Evolutionary conservation across 257 asterid species (phyloP), one percentile per base, ranked within the genome.

Genomic region (Ballota nigra): DNA sequence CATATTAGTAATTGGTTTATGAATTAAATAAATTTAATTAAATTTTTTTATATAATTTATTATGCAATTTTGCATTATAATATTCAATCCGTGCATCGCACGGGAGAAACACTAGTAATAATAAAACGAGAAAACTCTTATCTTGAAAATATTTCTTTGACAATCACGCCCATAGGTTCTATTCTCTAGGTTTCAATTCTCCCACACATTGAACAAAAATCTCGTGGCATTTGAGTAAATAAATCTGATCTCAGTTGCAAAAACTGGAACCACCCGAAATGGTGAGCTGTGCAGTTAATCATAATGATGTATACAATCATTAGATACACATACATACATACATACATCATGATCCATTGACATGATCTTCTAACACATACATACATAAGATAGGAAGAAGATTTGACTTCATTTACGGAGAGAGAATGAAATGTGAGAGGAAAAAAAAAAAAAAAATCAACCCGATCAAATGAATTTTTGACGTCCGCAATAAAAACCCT

Each of bases 401-500:
- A 29, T 70, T 79, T 79, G 80, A 79, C 83, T 75, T 79, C 77
- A 40, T 51, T 64, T n/a, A 3, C 8, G 22, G 49, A 36, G 76
- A 36, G 63, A 74, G 38, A 71, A 76, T 66, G 87, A 80, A 78
- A 63, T 13, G 67, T 38, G 67, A 66, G 40, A 49, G 62, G 75
- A 76, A 75, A 47, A 47, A 51, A 53, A 76, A 75, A 47, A 47
- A 16, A 19, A 66, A 66, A 79, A 80, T 78, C 76, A 86, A 88
- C 84, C 84, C 75, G 78, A 81, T 83, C 74, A 74, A 84, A 84
- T 84, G 57, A 66, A 66, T 34, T 15, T 84, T 88, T 88, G 92
- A 84, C 88, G 90, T 88, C 96, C 92, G 92, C 81, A 72, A 80
- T 79, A 81, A 80, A 82, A 74, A 57, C 82, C 79, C 79, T 60